Conservation (phyloP, 2,329 filamentous ascomycete genomes). For the Epicoccum nigrum region DNA sequence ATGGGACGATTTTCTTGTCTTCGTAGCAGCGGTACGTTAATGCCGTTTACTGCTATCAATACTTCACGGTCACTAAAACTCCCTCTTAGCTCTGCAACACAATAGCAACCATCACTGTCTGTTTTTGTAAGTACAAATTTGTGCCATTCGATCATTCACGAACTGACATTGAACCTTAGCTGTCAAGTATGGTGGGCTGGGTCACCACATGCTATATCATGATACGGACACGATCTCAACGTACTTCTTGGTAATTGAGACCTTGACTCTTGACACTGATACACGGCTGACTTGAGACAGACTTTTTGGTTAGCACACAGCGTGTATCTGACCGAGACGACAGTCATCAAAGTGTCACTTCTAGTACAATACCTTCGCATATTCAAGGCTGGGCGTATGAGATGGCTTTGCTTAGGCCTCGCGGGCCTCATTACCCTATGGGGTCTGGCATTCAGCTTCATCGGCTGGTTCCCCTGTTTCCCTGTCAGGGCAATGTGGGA, state of each 20-base stretch:
- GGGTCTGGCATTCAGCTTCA: constrained; percentile 37
- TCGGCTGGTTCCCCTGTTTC: constrained; percentile 42
- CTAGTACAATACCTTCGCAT: constrained; percentile 47
- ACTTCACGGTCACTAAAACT: constrained; percentile 2
- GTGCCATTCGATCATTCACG: too few relatives aligned
- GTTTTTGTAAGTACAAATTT: constrained; percentile 26
- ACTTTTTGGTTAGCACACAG: constrained; percentile 38
- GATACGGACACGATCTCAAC: constrained; percentile 8
- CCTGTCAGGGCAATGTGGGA: constrained; percentile 37
- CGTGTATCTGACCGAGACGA: constrained; percentile 39
- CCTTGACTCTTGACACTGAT: not conserved
- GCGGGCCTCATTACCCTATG: constrained; percentile 35
- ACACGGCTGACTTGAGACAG: constrained; percentile 13
- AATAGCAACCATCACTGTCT: constrained; percentile 30
- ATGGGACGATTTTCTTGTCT: constrained; percentile 46
- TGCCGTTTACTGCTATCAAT: too few relatives aligned
- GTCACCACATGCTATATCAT: constrained; percentile 42
- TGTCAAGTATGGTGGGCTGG: constrained; percentile 40
- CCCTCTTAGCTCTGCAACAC: constrained; percentile 32
- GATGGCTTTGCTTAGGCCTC: constrained; percentile 33
- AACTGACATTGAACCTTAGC: constrained; percentile 31
- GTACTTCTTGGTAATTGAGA: constrained; percentile 24
- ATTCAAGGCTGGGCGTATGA: constrained; percentile 41
- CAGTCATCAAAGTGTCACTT: constrained; percentile 45
- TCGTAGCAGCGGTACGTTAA: constrained; percentile 33